A percentile compares a stretch with the other conserved stretches of the same genome.
phyloP scores from a whole-genome alignment of 2,329 filamentous ascomycete genomes.

The Arthrinium phaeospermum region DNA sequence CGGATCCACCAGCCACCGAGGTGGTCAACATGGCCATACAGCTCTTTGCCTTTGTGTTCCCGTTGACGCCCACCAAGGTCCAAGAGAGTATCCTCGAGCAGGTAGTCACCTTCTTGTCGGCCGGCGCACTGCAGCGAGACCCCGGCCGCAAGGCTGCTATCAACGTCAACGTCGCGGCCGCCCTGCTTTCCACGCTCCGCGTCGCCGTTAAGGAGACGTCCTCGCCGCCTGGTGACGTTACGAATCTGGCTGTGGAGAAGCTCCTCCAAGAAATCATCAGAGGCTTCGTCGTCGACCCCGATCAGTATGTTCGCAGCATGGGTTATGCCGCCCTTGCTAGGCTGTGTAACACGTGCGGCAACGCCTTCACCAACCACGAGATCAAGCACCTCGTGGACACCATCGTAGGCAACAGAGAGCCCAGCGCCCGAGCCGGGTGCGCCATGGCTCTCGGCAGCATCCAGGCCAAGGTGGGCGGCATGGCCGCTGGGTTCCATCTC shows the following conservation, averaged over 20 bases:
- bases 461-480: constrained; percentile 93
- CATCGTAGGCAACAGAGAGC: constrained; percentile 92
- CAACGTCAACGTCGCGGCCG: constrained; percentile 85
- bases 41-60: constrained; percentile 89
- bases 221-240: constrained; percentile 74
- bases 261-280: constrained; percentile 77
- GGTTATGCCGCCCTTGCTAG: constrained; percentile 86
- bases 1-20: constrained; percentile 87
- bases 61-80: constrained; percentile 86
- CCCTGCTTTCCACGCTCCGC: constrained; percentile 79
- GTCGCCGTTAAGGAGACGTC: constrained; percentile 83
- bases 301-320: constrained; percentile 84
- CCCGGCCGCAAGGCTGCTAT: constrained; percentile 89
- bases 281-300: constrained; percentile 79
- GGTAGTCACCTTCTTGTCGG: constrained; percentile 85
- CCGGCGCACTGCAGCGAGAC: constrained; percentile 80
- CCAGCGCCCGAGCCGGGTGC: constrained; percentile 90
- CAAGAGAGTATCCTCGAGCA: constrained; percentile 97
- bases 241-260: constrained; percentile 78
- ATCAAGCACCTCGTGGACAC: constrained; percentile 93
- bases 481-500: constrained; percentile 94
- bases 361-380: constrained; percentile 85
- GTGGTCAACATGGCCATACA: constrained; percentile 95
- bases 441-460: constrained; percentile 93
- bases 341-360: constrained; percentile 84